phyloP scores from a whole-genome alignment of 306 rosid species.

The Prunus kanzakura region DNA sequence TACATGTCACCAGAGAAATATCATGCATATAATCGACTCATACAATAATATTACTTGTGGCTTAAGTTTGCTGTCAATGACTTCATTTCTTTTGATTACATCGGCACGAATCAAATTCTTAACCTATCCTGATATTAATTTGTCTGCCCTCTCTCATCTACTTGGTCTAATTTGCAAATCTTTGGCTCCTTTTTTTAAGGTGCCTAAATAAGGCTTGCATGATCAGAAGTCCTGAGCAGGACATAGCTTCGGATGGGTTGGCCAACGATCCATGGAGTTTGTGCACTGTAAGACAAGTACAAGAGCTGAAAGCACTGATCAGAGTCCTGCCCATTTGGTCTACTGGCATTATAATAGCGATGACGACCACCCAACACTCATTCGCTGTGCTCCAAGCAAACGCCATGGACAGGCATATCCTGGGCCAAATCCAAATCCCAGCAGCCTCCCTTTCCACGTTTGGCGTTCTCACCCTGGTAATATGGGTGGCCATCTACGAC shows the following conservation, averaged over 20 bases:
- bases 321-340: slow-evolving; percentile 83
- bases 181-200: slow-evolving; percentile 28
- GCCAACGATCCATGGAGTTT: slow-evolving; percentile 55
- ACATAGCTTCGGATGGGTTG: slow-evolving; percentile 42
- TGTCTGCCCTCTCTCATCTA: too few species aligned
- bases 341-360: slow-evolving; percentile 39
- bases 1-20: too few species aligned
- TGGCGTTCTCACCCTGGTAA: slow-evolving; percentile 41
- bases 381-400: slow-evolving; percentile 55
- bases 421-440: slow-evolving; percentile 39
- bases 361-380: slow-evolving; percentile 36
- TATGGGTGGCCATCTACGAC: slow-evolving; percentile 63
- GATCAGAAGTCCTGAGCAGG: slow-evolving; percentile 41
- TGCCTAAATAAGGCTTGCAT: slow-evolving; percentile 82
- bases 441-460: slow-evolving; percentile 50
- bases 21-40: too few species aligned
- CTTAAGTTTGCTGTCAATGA: too few species aligned
- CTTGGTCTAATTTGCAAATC: neutral
- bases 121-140: too few species aligned
- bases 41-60: too few species aligned
- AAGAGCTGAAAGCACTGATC: slow-evolving; percentile 66
- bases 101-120: too few species aligned
- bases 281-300: slow-evolving; percentile 78
- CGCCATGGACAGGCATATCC: slow-evolving; percentile 53
- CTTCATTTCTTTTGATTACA: too few species aligned